Evolutionary conservation across 371 early-diverging fungal species (phyloP).

Genomic region (Mortierella polycephala): DNA sequence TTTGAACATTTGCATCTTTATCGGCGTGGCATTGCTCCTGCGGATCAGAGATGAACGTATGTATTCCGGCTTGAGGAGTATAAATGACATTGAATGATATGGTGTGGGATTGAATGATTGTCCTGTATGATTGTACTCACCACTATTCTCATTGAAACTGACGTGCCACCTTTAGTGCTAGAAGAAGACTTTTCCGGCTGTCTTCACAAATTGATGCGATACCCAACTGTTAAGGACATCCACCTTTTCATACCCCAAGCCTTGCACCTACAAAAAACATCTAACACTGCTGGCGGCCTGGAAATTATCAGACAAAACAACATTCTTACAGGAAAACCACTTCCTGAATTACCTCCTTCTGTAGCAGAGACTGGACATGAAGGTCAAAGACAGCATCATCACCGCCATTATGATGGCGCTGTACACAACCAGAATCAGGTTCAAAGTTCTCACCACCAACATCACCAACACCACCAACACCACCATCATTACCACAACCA

Average conservation of each 20-base stretch:
- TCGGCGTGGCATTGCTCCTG: conserved; percentile 80
- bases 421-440: too few species aligned
- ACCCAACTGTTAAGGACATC: conserved; percentile 68
- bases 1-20: conserved; percentile 82
- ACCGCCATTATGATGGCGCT: too few species aligned
- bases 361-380: conserved; percentile 7
- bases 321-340: conserved; percentile 60
- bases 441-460: conserved; percentile 3
- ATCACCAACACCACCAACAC: conserved; percentile 17
- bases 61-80: conserved; percentile 21
- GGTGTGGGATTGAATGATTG: not conserved
- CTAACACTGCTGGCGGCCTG: conserved; percentile 61
- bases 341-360: conserved; percentile 48
- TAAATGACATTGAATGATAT: too few species aligned
- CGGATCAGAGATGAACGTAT: conserved; percentile 81
- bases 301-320: conserved; percentile 72
- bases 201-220: conserved; percentile 82
- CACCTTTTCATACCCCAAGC: conserved; percentile 75
- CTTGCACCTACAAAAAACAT: conserved; percentile 63
- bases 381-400: conserved; percentile 9
- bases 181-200: conserved; percentile 80
- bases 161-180: conserved; percentile 62
- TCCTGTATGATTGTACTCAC: not conserved
- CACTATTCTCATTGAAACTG: not conserved
- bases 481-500: conserved; percentile 13